Evolutionary conservation across 192 early-diverging fungal genomes (phyloP).

Genomic region (Allomyces macrogynus): DNA sequence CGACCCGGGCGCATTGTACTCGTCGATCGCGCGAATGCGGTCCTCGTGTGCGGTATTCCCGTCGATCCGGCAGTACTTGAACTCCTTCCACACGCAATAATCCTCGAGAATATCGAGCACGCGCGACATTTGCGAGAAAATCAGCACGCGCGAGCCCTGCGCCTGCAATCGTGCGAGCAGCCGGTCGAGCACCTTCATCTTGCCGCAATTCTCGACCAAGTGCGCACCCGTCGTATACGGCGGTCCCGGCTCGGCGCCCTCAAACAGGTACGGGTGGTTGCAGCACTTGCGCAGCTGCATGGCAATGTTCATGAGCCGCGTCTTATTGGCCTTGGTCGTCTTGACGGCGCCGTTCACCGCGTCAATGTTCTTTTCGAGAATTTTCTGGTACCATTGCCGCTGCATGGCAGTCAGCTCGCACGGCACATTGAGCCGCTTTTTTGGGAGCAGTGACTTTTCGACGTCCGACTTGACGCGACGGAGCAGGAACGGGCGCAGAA

Average conservation of each 20-base stretch:
- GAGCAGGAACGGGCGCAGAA: conserved; percentile 35
- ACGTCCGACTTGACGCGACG: conserved; percentile 53
- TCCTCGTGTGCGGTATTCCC: conserved; percentile 90
- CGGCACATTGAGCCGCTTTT: conserved; percentile 82
- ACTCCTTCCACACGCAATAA: conserved; percentile 78
- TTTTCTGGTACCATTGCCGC: conserved; percentile 81
- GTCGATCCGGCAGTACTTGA: conserved; percentile 89
- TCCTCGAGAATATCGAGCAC: conserved; percentile 96
- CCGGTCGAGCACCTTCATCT: conserved; percentile 85
- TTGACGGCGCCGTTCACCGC: conserved; percentile 72
- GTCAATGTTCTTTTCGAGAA: conserved; percentile 91
- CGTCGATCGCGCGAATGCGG: conserved; percentile 77
- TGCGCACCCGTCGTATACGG: conserved; percentile 95
- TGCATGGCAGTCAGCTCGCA: conserved; percentile 85
- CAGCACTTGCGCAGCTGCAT: conserved; percentile 68
- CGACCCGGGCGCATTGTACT: conserved; percentile 74
- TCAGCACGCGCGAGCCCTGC: conserved; percentile 79
- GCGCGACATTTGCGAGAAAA: conserved; percentile 98
- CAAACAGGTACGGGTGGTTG: conserved; percentile 67
- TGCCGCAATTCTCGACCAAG: conserved; percentile 79
- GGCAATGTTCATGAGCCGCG: conserved; percentile 80
- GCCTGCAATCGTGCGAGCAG: conserved; percentile 56
- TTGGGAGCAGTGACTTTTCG: conserved; percentile 84
- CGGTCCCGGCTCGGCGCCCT: conserved; percentile 83
- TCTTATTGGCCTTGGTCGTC: conserved; percentile 64